phyloP scores from a whole-genome alignment of 225 moss, liverwort and hornwort species.

The Straminergon stramineum region DNA sequence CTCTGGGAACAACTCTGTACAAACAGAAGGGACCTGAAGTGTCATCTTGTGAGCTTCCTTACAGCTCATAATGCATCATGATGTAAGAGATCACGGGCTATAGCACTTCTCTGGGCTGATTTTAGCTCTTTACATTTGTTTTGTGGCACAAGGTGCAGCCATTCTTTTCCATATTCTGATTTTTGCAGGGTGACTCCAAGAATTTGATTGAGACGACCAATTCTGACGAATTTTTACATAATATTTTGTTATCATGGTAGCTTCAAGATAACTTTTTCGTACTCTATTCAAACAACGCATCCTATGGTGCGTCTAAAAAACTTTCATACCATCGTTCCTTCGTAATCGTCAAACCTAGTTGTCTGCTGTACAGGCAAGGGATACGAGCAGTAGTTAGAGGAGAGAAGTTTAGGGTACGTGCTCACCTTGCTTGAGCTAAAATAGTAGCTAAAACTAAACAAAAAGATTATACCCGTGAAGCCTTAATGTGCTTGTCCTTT shows the following conservation, averaged over 20 bases:
- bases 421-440: neutral
- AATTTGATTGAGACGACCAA: neutral
- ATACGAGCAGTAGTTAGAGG: neutral
- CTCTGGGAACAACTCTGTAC: conserved; percentile 39
- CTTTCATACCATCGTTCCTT: neutral
- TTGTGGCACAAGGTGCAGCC: neutral
- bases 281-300: neutral
- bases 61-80: conserved; percentile 13
- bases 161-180: neutral
- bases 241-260: neutral
- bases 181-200: neutral
- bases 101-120: neutral
- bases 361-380: too few species aligned
- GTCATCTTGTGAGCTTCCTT: conserved; percentile 63
- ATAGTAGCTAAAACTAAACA: too few species aligned
- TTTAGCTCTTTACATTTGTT: neutral
- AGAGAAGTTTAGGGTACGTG: neutral
- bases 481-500: neutral
- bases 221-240: neutral
- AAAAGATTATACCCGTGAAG: neutral
- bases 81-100: neutral
- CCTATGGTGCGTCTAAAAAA: neutral
- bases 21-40: conserved; percentile 54
- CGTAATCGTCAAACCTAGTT: neutral
- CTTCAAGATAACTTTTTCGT: too few species aligned